Base-by-base conservation (phyloP, 257 asterid species). In the Nicotiana noctiflora region DNA sequence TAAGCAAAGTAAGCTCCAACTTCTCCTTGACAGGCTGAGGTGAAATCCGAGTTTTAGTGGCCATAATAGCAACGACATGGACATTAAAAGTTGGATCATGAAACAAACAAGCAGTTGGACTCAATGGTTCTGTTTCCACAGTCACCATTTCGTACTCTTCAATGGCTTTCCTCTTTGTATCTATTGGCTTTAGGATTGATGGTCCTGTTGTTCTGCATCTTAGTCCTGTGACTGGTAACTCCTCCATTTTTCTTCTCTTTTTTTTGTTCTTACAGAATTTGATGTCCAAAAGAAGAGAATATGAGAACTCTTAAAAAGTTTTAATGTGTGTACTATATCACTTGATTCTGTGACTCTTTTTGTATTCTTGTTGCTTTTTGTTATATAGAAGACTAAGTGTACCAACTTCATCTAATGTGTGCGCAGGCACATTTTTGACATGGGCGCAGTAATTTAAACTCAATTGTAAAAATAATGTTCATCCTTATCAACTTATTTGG, bases 51-150 rank as follows among this genome's bases (percentile, higher is more conserved):
- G 31, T 17, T 44, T 3, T 59, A 63, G 19, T 0, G 1, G 87
- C 88, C 86, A 87, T 67, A 21, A 85, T 59, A 0, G 84, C 84
- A 2, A 81, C 5, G 23, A 77, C 79, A 25, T 85, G 87, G 6
- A 86, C 83, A 32, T 85, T 84, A 12, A 85, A 83, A 60, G 79
- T 78, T 2, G 87, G 83, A 34, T 86, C 82, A 18, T 83, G 88
- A 46, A 87, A 85, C 80, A 87, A 5, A 55, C 84, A 55, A 15
- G 88, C 86, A 4, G 85, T 72, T 3, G 90, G 90, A 77, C 90
- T 87, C 55, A 87, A 55, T n/a, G 88, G 87, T 75, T 82, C 87
- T 46, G 85, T 88, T 66, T 63, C 84, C 8, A 72, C 15, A 56
- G 19, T 2, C 4, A 23, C 23, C 21, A 46, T 23, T 12, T 46